Conservation (phyloP, 768 basidiomycete genomes). For the Pulveroboletus sp. region DNA sequence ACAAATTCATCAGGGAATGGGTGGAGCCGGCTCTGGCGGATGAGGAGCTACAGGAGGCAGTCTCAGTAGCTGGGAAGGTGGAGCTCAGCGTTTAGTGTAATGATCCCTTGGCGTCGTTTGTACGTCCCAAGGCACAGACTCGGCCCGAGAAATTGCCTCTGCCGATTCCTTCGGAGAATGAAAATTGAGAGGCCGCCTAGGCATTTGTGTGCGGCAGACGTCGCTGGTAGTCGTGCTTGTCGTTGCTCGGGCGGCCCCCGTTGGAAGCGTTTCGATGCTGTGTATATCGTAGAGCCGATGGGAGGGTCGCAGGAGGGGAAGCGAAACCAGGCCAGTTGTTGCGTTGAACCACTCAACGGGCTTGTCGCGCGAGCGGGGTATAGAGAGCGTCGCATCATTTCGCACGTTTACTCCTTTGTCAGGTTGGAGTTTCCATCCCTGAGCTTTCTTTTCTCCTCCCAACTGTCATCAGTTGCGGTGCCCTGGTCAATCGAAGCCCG, state of each 20-base stretch:
- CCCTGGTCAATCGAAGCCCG: slow-evolving; percentile 3
- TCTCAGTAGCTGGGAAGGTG: slow-evolving; percentile 50
- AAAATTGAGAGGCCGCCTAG: slow-evolving; percentile 19
- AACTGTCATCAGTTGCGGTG: slow-evolving; percentile 1
- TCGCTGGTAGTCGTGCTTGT: background rate
- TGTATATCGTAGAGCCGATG: background rate
- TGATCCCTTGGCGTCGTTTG: too few relatives aligned
- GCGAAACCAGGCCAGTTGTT: slow-evolving; percentile 7
- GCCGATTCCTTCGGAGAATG: slow-evolving; percentile 12
- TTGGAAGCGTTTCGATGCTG: background rate
- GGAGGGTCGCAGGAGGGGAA: background rate
- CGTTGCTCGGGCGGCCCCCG: background rate
- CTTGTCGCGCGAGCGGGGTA: slow-evolving; percentile 9
- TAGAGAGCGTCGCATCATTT: slow-evolving; percentile 21
- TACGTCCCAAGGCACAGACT: background rate
- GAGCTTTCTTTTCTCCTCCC: slow-evolving; percentile 14
- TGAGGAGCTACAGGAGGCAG: slow-evolving; percentile 48
- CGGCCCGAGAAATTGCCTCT: slow-evolving; percentile 20
- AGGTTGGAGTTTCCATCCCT: slow-evolving; percentile 15
- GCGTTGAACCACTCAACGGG: background rate
- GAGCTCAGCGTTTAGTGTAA: slow-evolving; percentile 39
- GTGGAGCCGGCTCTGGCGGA: slow-evolving; percentile 77
- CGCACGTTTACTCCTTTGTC: slow-evolving; percentile 25
- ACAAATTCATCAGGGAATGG: slow-evolving; percentile 81
- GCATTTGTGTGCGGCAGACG: background rate